Base-by-base conservation (phyloP, 192 early-diverging fungal genomes). In the Backusella australiensis region DNA sequence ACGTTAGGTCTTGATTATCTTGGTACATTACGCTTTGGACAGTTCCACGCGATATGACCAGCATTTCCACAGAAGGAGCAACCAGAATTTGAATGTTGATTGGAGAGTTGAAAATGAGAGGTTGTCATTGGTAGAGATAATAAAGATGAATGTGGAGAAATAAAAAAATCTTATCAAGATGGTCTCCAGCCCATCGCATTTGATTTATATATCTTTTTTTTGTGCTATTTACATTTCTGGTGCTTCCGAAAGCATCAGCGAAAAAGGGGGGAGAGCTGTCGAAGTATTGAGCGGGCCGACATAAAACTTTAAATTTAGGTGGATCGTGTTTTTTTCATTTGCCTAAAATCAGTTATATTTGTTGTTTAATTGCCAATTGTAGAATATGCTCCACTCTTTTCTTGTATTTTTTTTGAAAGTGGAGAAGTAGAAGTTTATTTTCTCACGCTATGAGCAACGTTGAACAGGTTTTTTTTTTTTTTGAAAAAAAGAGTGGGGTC, bases 1-100 rank as follows among this genome's bases (percentile, higher is more conserved):
- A 44, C 15, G 15, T 39, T 17, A 19, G 0, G 14, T 17, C 4
- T 17, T 12, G 4, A 19, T 21, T 71, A 79, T 75, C 78, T 49
- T 59, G 78, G 78, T 34, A 38, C 41, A 38, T 79, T 67, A 32
- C 78, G 78, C 72, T 79, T 79, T 71, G 78, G 78, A 23, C 78
- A 79, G 34, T 75, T 74, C 78, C 78, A 79, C 14, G 78, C 78
- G 59, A 71, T 69, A 41, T 79, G 78, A 29, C 56, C 74, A n/a
- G 52, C 44, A 23, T 49, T 65, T 39, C 69, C 69, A 36, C 78
- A 79, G 49, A 71, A 79, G 21, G 78, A 79, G 42, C 78, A 79
- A n/a, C 66, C 35, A 29, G 21, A 53, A 49, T 49, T 49, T 49
- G 19, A 17, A n/a, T 49, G 46, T 21, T 49, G 46, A 49, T 49